A percentile compares a stretch with the other conserved stretches of the same genome.
Evolutionary conservation across 1,139 yeast species (phyloP).

Genomic region (Debaryomycetaceae sp.): DNA sequence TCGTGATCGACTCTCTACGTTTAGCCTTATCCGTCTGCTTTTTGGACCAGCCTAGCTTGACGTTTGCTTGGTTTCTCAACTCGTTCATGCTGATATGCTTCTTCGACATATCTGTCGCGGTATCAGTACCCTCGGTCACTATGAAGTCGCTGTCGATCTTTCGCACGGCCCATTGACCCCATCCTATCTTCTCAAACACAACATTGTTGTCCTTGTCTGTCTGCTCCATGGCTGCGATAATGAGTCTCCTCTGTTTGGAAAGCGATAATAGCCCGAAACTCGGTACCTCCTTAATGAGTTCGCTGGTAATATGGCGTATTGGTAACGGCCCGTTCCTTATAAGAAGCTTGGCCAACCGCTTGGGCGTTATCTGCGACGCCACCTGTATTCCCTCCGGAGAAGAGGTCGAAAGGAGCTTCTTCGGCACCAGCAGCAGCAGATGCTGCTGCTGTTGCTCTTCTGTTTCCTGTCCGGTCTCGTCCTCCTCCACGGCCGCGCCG

Average conservation of each 20-base stretch:
- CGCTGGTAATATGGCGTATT: conserved; percentile 82
- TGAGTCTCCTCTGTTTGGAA: conserved; percentile 84
- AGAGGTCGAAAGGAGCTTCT: conserved; percentile 57
- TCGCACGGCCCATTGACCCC: conserved; percentile 97
- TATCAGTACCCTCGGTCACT: conserved; percentile 42
- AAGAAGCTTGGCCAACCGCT: conserved; percentile 66
- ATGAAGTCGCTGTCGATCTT: conserved; percentile 49
- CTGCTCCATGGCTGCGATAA: conserved; percentile 82
- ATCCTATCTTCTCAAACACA: conserved; percentile 88
- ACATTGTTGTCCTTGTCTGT: conserved; percentile 56
- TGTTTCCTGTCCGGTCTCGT: not conserved
- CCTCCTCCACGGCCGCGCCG: not conserved
- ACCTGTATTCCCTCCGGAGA: conserved; percentile 89
- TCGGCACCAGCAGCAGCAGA: not conserved
- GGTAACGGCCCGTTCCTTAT: conserved; percentile 83
- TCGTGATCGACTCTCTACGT: conserved; percentile 58
- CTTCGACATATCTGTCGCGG: conserved; percentile 12
- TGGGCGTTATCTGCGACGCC: conserved; percentile 81
- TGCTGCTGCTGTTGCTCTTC: not conserved
- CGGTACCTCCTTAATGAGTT: conserved; percentile 69
- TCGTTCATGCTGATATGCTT: conserved; percentile 36
- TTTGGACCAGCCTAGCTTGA: conserved; percentile 47
- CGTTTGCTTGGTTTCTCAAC: conserved; percentile 37
- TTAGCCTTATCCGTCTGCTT: conserved; percentile 11
- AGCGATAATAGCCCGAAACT: conserved; percentile 78